Conservation (phyloP, 2,329 filamentous ascomycete species). For the Fusarium sp. region DNA sequence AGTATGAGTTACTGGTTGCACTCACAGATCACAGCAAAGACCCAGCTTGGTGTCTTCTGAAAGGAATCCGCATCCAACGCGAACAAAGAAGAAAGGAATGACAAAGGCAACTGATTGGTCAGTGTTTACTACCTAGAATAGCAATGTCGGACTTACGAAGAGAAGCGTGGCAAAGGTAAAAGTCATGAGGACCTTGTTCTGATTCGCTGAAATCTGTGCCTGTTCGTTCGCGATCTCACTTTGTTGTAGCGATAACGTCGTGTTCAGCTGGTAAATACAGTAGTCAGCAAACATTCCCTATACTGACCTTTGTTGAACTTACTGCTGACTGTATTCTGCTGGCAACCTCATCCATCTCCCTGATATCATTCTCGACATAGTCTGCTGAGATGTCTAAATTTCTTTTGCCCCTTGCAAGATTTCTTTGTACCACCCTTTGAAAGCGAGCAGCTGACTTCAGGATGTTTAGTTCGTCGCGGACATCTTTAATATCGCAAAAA, state of each 20-base stretch:
- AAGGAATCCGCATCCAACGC: background rate
- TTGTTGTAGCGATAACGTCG: slow-evolving; percentile 31
- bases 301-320: background rate
- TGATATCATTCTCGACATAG: slow-evolving; percentile 25
- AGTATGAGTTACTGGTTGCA: too few relatives aligned
- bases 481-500: slow-evolving; percentile 38
- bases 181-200: background rate
- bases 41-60: background rate
- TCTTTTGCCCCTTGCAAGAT: background rate
- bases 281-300: too few relatives aligned
- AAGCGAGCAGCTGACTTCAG: slow-evolving; percentile 18
- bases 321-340: slow-evolving; percentile 32
- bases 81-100: background rate
- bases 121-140: background rate
- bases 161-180: background rate
- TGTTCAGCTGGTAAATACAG: slow-evolving; percentile 10
- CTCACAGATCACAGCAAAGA: background rate
- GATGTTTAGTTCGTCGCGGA: slow-evolving; percentile 43
- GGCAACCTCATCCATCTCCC: slow-evolving; percentile 32
- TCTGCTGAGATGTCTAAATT: background rate
- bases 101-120: background rate
- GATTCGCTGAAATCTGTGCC: background rate
- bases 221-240: background rate
- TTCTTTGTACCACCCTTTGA: slow-evolving; percentile 22
- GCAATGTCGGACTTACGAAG: background rate